phyloP scores from a whole-genome alignment of 2,329 filamentous ascomycete species.

The Scolecobasidium constrictum region DNA sequence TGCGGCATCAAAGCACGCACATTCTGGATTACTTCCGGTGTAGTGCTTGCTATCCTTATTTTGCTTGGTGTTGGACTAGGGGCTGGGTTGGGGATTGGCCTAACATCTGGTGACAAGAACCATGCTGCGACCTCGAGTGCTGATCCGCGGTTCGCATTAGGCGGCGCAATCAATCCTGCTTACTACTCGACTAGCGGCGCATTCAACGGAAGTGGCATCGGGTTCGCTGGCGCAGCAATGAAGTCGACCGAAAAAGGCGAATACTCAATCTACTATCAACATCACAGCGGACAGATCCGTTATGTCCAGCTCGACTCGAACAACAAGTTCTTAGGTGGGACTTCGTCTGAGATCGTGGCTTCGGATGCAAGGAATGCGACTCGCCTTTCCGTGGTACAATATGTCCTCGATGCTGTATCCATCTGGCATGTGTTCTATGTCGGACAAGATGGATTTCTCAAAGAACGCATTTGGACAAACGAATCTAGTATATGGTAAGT shows the following conservation, averaged over 20 bases:
- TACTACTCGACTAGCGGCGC: conserved; percentile 28
- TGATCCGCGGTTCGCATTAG: conserved; percentile 16
- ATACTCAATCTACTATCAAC: conserved; percentile 35
- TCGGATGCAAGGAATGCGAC: conserved; percentile 33
- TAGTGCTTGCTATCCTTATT: not conserved
- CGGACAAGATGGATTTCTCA: conserved; percentile 29
- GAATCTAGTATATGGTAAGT: conserved; percentile 16
- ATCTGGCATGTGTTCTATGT: conserved; percentile 21
- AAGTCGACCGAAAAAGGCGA: conserved; percentile 26
- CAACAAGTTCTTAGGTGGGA: conserved; percentile 28
- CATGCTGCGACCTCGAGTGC: not conserved
- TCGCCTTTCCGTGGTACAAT: conserved; percentile 32
- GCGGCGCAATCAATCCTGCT: conserved; percentile 26
- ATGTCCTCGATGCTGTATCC: conserved; percentile 25
- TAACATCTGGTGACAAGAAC: too few relatives aligned
- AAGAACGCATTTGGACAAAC: conserved; percentile 23
- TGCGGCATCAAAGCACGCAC: not conserved
- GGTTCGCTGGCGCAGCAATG: conserved; percentile 30
- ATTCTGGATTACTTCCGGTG: not conserved
- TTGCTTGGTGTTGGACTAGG: not conserved
- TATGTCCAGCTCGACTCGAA: conserved; percentile 25
- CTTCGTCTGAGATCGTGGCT: conserved; percentile 26
- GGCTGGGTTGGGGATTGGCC: too few relatives aligned
- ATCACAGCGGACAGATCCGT: conserved; percentile 31
- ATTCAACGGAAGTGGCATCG: conserved; percentile 37